Evolutionary conservation across 192 early-diverging fungal genomes (phyloP).

Genomic region (Allomyces arbusculus): DNA sequence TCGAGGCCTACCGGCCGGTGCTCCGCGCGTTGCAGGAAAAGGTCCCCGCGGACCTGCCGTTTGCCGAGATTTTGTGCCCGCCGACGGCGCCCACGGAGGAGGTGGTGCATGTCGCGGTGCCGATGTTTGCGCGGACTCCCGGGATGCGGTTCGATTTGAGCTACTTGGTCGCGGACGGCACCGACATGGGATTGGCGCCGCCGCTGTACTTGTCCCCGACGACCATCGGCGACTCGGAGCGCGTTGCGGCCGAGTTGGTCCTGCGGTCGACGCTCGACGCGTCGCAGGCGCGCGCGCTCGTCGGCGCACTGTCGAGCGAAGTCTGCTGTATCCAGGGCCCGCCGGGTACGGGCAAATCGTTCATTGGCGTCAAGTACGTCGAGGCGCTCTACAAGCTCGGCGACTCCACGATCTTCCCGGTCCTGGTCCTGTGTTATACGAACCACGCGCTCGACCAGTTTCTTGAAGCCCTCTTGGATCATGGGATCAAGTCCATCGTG

Average conservation of each 20-base stretch:
- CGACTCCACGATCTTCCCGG: constrained; percentile 12
- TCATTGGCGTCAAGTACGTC: constrained; percentile 27
- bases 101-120: not conserved
- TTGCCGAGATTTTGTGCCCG: constrained; percentile 5
- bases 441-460: constrained; percentile 46
- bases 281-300: constrained; percentile 24
- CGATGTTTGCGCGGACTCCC: constrained; percentile 6
- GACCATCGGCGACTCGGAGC: not conserved
- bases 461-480: constrained; percentile 25
- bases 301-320: constrained; percentile 21
- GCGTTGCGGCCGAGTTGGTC: not conserved
- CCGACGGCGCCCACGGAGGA: constrained; percentile 1
- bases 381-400: constrained; percentile 15
- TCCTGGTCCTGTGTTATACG: constrained; percentile 31
- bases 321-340: constrained; percentile 37
- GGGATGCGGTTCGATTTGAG: constrained; percentile 8
- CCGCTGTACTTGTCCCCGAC: not conserved
- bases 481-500: constrained; percentile 14
- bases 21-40: constrained; percentile 7
- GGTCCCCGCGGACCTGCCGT: constrained; percentile 6
- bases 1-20: constrained; percentile 13
- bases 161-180: constrained; percentile 4
- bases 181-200: not conserved
- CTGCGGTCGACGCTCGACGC: constrained; percentile 17
- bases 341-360: constrained; percentile 28